Evolutionary conservation across 805 yeast genomes (phyloP).

Genomic region (Zygotorulaspora chibaensis): DNA sequence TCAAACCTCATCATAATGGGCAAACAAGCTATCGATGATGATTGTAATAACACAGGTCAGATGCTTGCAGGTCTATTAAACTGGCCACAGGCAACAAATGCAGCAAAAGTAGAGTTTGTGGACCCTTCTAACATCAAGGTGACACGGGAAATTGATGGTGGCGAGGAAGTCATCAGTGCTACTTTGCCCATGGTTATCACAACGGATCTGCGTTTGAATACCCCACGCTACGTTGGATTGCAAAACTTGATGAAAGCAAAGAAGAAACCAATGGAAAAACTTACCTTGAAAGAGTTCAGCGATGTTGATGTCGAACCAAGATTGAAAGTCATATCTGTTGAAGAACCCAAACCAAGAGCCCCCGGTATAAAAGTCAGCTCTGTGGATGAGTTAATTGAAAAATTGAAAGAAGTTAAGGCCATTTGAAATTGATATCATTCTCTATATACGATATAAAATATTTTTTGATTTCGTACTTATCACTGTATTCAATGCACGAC

Average conservation of each 20-base stretch:
- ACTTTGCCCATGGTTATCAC: slow-evolving; percentile 82
- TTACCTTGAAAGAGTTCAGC: slow-evolving; percentile 59
- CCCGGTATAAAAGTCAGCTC: slow-evolving; percentile 76
- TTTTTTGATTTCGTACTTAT: not conserved
- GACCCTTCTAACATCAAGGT: slow-evolving; percentile 56
- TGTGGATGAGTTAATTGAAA: slow-evolving; percentile 78
- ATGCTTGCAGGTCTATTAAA: slow-evolving; percentile 88
- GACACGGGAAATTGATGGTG: slow-evolving; percentile 93
- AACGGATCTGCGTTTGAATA: slow-evolving; percentile 89
- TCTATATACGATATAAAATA: slow-evolving; percentile 1
- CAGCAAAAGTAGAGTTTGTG: slow-evolving; percentile 71
- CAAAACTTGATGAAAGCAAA: slow-evolving; percentile 98
- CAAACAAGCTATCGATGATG: slow-evolving; percentile 96
- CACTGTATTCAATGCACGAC: not conserved
- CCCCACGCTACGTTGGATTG: slow-evolving; percentile 91
- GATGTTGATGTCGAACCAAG: slow-evolving; percentile 54
- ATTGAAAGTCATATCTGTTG: slow-evolving; percentile 64
- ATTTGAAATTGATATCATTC: slow-evolving; percentile 37
- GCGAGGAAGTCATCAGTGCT: slow-evolving; percentile 76
- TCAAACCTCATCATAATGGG: slow-evolving; percentile 86
- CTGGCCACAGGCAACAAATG: slow-evolving; percentile 98
- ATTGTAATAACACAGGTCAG: slow-evolving; percentile 92
- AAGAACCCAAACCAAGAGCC: slow-evolving; percentile 79
- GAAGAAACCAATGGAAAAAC: slow-evolving; percentile 82
- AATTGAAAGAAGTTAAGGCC: slow-evolving; percentile 73